These are phyloP conservation scores for Malassezia equina DNA, from an alignment of 1,284 basidiomycete genomes.

Conservation along the genomic window DNA sequence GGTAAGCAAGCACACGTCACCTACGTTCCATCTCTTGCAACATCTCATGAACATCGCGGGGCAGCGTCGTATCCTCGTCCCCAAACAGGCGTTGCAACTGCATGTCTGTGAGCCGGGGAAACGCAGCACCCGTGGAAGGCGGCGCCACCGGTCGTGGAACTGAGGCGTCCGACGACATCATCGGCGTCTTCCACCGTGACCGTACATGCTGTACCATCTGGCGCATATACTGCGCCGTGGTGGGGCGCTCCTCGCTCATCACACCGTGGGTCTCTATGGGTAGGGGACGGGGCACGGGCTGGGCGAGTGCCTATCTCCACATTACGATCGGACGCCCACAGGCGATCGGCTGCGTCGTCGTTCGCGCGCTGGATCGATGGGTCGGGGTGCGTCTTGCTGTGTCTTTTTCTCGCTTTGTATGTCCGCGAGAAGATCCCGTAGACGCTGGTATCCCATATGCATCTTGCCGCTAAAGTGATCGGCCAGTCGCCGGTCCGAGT, in stretches of 20 bases:
- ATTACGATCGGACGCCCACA: not conserved
- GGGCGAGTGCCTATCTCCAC: not conserved
- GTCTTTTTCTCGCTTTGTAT: constrained; percentile 48
- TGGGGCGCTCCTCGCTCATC: not conserved
- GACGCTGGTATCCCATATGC: constrained; percentile 95
- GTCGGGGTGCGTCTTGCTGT: constrained; percentile 12
- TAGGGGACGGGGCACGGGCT: constrained; percentile 1
- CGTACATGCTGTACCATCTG: not conserved
- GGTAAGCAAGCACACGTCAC: not conserved
- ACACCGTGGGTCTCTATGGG: not conserved
- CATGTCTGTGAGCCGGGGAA: constrained; percentile 18
- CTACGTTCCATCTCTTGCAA: not conserved
- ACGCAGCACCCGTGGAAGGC: not conserved
- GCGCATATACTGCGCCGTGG: not conserved
- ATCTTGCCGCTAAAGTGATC: constrained; percentile 99
- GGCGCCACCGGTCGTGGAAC: not conserved
- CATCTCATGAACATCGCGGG: not conserved
- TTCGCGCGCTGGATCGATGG: not conserved
- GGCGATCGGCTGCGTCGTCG: constrained; percentile 19
- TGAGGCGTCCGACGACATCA: not conserved
- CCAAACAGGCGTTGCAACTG: constrained; percentile 20
- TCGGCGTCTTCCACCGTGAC: not conserved
- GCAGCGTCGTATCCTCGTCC: constrained; percentile 14
- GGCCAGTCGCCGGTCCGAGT: constrained; percentile 93
- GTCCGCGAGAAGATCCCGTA: constrained; percentile 80